Percentiles rank a stretch among this genome's conserved stretches.
Conservation (phyloP, 208 protist genomes). For the Leishmania tropica region DNA sequence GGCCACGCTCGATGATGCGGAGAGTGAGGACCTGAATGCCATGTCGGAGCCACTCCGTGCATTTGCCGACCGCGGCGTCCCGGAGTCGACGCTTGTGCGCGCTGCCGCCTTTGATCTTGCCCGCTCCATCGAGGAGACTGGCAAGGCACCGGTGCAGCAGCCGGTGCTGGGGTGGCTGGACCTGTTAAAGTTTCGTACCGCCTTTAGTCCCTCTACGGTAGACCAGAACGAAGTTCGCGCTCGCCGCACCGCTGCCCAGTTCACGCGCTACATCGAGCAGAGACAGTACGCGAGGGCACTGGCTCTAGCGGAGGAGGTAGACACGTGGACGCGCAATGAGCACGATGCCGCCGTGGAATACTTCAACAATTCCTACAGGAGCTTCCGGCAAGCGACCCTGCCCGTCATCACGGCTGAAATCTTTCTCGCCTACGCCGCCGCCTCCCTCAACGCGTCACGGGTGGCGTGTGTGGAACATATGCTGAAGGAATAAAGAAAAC, state of each 20-base stretch:
- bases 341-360: constrained; percentile 42
- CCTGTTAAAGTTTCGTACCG: constrained; percentile 82
- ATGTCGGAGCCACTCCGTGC: constrained; percentile 60
- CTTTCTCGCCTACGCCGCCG: constrained; percentile 62
- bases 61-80: constrained; percentile 47
- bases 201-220: constrained; percentile 67
- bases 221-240: constrained; percentile 56
- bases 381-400: constrained; percentile 59
- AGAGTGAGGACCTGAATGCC: constrained; percentile 66
- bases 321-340: constrained; percentile 37
- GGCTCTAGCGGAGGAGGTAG: constrained; percentile 60
- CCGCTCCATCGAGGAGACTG: constrained; percentile 77
- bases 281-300: constrained; percentile 71
- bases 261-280: constrained; percentile 62
- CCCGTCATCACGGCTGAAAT: constrained; percentile 73
- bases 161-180: constrained; percentile 80
- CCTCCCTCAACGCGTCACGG: constrained; percentile 71
- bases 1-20: constrained; percentile 70
- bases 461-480: constrained; percentile 80
- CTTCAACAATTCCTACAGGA: constrained; percentile 50
- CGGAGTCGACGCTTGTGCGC: constrained; percentile 41
- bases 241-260: constrained; percentile 40
- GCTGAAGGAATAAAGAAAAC: constrained; percentile 54
- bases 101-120: constrained; percentile 76
- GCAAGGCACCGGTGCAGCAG: constrained; percentile 52